Base-by-base conservation (phyloP, 192 early-diverging fungal genomes). In the Jimgerdemannia lactiflua region DNA sequence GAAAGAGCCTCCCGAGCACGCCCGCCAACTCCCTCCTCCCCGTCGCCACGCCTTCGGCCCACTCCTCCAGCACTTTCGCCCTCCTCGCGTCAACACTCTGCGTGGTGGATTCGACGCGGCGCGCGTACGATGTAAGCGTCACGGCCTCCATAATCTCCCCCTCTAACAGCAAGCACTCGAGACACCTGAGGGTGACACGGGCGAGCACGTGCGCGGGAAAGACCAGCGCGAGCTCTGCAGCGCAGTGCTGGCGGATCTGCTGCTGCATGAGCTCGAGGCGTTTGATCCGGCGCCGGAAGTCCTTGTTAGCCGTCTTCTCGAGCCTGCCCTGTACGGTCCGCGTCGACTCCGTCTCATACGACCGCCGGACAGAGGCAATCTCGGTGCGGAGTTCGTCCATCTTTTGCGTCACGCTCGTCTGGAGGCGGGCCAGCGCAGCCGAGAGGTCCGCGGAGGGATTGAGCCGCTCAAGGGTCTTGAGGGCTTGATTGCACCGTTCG, bases 131-230 rank as follows among this genome's bases (percentile, higher is more conserved):
- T 73, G 83, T 86, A 71, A 81, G 82, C 71, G 74, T 82, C 19
- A 78, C 74, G 49, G 81, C 85, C 65, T 94, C 93, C 72, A 90
- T 77, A 19, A 89, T 86, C 79, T 94, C 91, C 3, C 89, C 93
- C 81, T 94, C 93, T 42, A 89, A 88, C 86, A 93, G 90, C 73
- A 94, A 74, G 42, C 91, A 83, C 42, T 88, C 90, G n/a, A 93
- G 77, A 54, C 88, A 91, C 64, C 86, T 87, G 3, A 88, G 77
- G 8, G 83, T 86, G 43, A 92, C 83, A 8, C 74, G 78, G 0
- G 87, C 89, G 19, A 92, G 83, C 43, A 89, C 88, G 0, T 84
- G 75, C 17, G 84, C 83, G 2, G 88, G 83, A 75, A 92, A 85
- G 71, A 89, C 63, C 84, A 2, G 14, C 85, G 86, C 82, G 85